phyloP scores from a whole-genome alignment of 176 grass and related monocot species.

The sorghum (Sorghum bicolor) region DNA sequence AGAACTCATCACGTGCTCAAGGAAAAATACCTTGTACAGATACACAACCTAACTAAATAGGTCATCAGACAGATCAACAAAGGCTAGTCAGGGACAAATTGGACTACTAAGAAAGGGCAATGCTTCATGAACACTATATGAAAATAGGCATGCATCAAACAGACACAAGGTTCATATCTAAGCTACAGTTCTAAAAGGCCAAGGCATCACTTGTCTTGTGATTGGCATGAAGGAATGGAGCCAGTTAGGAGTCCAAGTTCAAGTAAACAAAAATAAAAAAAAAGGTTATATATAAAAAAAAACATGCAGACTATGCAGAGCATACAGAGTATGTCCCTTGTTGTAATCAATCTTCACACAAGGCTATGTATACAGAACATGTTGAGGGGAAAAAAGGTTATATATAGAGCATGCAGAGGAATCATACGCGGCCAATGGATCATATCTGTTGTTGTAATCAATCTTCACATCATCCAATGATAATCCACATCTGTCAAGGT shows the following conservation, averaged over 20 bases:
- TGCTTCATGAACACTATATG: neutral
- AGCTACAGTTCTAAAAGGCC: neutral
- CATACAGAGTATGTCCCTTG: conserved; percentile 48
- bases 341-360: conserved; percentile 75
- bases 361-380: neutral
- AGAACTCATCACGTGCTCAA: neutral
- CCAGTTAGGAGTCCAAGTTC: neutral
- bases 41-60: conserved; percentile 4
- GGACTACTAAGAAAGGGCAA: conserved; percentile 15
- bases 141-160: conserved; percentile 15
- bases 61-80: conserved; percentile 11
- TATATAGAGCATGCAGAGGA: neutral
- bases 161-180: conserved; percentile 6
- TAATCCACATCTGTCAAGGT: conserved; percentile 62
- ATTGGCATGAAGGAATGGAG: neutral
- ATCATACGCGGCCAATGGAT: conserved; percentile 51
- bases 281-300: neutral
- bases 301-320: conserved; percentile 34
- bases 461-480: conserved; percentile 75
- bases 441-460: conserved; percentile 74
- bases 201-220: neutral
- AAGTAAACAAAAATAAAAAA: conserved; percentile 9
- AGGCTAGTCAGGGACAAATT: neutral
- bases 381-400: neutral
- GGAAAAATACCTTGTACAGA: neutral